phyloP scores from a whole-genome alignment of 371 early-diverging fungal species.

The Mucor lusitanicus region DNA sequence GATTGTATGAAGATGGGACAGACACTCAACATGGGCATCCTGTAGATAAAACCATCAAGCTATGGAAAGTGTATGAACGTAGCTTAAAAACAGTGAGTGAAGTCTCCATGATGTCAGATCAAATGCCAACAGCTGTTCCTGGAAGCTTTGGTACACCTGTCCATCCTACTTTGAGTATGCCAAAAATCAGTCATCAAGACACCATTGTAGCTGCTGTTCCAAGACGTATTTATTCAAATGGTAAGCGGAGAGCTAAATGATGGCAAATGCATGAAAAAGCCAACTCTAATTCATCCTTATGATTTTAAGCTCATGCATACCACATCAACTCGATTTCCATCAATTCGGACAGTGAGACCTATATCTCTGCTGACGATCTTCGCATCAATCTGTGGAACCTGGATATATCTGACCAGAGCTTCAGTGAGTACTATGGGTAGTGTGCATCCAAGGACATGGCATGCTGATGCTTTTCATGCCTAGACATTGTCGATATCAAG shows the following conservation, averaged over 20 bases:
- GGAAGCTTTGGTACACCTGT: neutral
- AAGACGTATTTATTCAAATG: conserved; percentile 81
- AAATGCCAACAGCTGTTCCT: conserved; percentile 22
- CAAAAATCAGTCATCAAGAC: conserved; percentile 78
- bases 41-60: conserved; percentile 90
- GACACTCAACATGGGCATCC: neutral
- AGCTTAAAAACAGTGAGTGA: conserved; percentile 81
- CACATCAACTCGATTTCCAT: conserved; percentile 95
- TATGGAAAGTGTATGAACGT: conserved; percentile 93
- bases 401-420: conserved; percentile 85
- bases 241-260: conserved; percentile 17
- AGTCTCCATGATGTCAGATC: conserved; percentile 64
- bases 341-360: conserved; percentile 89
- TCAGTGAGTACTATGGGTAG: conserved; percentile 41
- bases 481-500: conserved; percentile 94
- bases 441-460: neutral
- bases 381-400: conserved; percentile 94
- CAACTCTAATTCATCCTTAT: neutral
- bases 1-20: too few relatives aligned
- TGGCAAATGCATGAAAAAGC: neutral
- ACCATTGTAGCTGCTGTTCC: conserved; percentile 85
- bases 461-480: neutral
- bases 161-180: conserved; percentile 56
- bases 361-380: conserved; percentile 93
- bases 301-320: conserved; percentile 80